Evolutionary conservation across 2,329 filamentous ascomycete species (phyloP).

Genomic region (Nigrospora osmanthi): DNA sequence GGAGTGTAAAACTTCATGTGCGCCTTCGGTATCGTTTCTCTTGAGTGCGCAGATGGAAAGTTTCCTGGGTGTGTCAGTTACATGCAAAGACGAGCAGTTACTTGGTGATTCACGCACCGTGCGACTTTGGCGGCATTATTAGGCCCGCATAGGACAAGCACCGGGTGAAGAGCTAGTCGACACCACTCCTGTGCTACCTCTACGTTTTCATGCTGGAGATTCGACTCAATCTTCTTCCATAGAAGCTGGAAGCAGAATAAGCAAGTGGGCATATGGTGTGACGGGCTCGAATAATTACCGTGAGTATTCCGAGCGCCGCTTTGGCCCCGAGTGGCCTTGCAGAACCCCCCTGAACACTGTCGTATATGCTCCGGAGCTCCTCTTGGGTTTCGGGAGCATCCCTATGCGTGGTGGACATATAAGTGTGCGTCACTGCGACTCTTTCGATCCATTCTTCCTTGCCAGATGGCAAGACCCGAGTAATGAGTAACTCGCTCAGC

Average conservation of each 20-base stretch:
- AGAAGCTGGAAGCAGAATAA: slow-evolving; percentile 47
- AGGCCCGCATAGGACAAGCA: slow-evolving; percentile 60
- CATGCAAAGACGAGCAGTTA: background rate
- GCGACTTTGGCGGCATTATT: slow-evolving; percentile 61
- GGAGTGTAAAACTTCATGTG: slow-evolving; percentile 44
- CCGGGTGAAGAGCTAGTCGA: slow-evolving; percentile 52
- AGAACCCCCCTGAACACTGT: slow-evolving; percentile 32
- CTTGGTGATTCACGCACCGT: slow-evolving; percentile 34
- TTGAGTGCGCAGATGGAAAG: slow-evolving; percentile 62
- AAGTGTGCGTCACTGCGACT: slow-evolving; percentile 58
- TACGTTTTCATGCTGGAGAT: slow-evolving; percentile 43
- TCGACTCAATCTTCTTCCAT: slow-evolving; percentile 69
- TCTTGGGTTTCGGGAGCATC: slow-evolving; percentile 23
- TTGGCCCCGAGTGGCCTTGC: slow-evolving; percentile 43
- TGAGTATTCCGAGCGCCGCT: slow-evolving; percentile 60
- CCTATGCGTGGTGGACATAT: slow-evolving; percentile 49
- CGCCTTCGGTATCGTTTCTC: slow-evolving; percentile 44
- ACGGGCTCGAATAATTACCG: slow-evolving; percentile 32
- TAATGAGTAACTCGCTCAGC: slow-evolving; percentile 56
- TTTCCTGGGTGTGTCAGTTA: slow-evolving; percentile 45
- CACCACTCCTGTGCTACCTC: slow-evolving; percentile 63
- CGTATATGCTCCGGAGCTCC: slow-evolving; percentile 14
- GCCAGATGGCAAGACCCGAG: slow-evolving; percentile 40
- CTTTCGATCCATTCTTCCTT: slow-evolving; percentile 60
- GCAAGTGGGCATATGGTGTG: too few species aligned